Percentiles rank a stretch among this genome's conserved stretches.
Conservation (phyloP, 129 eudicot species). For the Cynara cardunculus region DNA sequence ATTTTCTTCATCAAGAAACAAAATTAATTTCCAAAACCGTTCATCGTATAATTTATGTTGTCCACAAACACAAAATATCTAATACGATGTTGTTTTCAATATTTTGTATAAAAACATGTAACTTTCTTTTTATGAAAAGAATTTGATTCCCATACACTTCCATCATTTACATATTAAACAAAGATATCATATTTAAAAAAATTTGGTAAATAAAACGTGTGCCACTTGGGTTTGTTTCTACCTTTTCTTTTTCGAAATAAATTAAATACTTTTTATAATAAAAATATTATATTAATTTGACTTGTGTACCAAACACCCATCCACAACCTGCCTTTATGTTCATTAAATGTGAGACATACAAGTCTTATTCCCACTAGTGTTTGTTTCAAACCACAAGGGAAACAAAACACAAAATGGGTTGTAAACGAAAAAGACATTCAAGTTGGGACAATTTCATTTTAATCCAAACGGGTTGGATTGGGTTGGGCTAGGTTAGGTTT, state of each 20-base stretch:
- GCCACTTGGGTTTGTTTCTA: constrained; percentile 5
- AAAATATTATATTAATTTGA: background rate
- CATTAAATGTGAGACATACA: constrained; percentile 35
- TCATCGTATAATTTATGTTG: background rate
- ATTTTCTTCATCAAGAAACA: background rate
- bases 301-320: constrained; percentile 25
- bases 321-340: constrained; percentile 30
- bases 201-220: background rate
- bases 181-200: background rate
- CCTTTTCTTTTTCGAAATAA: too few relatives aligned
- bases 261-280: background rate
- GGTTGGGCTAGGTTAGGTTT: too few relatives aligned
- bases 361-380: constrained; percentile 38
- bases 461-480: constrained; percentile 25
- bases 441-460: constrained; percentile 37
- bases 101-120: background rate
- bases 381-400: constrained; percentile 18
- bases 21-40: too few relatives aligned
- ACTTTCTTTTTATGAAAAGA: background rate
- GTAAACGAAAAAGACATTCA: constrained; percentile 32
- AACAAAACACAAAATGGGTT: constrained; percentile 25
- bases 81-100: background rate
- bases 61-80: background rate
- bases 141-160: background rate
- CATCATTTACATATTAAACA: background rate